These are phyloP conservation scores for Scedosporium dehoogii DNA, from an alignment of 2,329 filamentous ascomycete genomes.

Conservation along the genomic window DNA sequence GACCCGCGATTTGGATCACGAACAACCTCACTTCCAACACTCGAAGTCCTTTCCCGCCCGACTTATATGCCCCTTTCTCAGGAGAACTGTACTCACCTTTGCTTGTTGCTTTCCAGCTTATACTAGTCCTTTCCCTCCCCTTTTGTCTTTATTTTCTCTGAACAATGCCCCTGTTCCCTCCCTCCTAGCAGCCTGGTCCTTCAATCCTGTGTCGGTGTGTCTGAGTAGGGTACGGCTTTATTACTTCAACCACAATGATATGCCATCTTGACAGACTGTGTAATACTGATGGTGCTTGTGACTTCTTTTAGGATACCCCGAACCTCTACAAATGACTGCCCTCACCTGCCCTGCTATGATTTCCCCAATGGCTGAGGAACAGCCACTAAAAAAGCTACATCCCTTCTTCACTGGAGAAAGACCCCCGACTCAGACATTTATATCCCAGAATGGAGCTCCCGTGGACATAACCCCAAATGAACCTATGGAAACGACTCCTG, in stretches of 20 bases:
- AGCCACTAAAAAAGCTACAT: slow-evolving; percentile 37
- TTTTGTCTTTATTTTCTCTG: not conserved
- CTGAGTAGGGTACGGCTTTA: not conserved
- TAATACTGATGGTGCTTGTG: not conserved
- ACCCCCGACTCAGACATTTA: not conserved
- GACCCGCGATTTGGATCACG: not conserved
- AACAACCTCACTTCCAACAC: not conserved
- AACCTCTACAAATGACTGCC: slow-evolving; percentile 1
- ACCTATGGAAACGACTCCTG: slow-evolving; percentile 7
- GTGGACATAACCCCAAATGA: not conserved
- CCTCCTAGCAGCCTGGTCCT: not conserved
- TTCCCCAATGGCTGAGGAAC: slow-evolving; percentile 23
- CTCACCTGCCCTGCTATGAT: slow-evolving; percentile 26
- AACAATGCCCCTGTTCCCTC: not conserved
- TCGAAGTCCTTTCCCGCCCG: no score
- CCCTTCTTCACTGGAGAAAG: slow-evolving; percentile 36
- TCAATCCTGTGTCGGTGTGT: not conserved
- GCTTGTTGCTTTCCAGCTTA: not conserved
- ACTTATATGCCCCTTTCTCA: not conserved
- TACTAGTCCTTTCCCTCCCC: no score
- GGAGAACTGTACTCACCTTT: not conserved
- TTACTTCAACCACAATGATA: not conserved
- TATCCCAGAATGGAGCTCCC: not conserved
- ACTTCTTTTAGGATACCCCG: not conserved
- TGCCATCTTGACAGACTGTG: not conserved